phyloP scores from a whole-genome alignment of 2,329 filamentous ascomycete genomes.

The Sclerotinia trifoliorum region DNA sequence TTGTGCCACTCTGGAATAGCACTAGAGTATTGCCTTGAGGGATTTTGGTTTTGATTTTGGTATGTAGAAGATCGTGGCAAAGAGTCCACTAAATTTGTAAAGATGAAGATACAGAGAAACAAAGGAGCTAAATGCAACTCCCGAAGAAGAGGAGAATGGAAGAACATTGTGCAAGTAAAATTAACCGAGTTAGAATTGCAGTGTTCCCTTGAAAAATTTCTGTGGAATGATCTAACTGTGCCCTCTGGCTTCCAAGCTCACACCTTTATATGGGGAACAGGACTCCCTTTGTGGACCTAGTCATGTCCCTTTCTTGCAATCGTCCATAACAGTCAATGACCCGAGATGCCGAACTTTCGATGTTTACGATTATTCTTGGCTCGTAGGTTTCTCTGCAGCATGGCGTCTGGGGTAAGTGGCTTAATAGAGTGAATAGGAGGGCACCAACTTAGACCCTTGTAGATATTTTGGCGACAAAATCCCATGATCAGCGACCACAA shows the following conservation, averaged over 20 bases:
- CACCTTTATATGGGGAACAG: conserved; percentile 7
- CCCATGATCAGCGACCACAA: conserved; percentile 8
- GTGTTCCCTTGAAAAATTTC: background rate
- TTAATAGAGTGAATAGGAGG: conserved; percentile 9
- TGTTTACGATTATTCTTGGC: background rate
- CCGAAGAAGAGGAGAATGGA: background rate
- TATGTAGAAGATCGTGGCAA: background rate
- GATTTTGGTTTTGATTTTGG: background rate
- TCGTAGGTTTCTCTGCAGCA: background rate
- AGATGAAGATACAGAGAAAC: background rate
- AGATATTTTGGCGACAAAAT: background rate
- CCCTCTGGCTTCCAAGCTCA: background rate
- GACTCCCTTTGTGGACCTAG: too few relatives aligned
- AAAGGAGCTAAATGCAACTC: background rate
- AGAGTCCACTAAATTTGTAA: conserved; percentile 4
- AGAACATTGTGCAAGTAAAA: background rate
- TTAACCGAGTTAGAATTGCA: background rate
- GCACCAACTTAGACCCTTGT: background rate
- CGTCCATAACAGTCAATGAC: conserved; percentile 3
- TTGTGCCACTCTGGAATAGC: conserved; percentile 40
- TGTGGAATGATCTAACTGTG: background rate
- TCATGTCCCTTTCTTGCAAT: background rate
- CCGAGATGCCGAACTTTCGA: conserved; percentile 6
- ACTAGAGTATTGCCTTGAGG: background rate
- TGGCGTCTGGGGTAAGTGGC: conserved; percentile 12